phyloP scores from a whole-genome alignment of 257 asterid genomes.

The Thymus mandschuricus region DNA sequence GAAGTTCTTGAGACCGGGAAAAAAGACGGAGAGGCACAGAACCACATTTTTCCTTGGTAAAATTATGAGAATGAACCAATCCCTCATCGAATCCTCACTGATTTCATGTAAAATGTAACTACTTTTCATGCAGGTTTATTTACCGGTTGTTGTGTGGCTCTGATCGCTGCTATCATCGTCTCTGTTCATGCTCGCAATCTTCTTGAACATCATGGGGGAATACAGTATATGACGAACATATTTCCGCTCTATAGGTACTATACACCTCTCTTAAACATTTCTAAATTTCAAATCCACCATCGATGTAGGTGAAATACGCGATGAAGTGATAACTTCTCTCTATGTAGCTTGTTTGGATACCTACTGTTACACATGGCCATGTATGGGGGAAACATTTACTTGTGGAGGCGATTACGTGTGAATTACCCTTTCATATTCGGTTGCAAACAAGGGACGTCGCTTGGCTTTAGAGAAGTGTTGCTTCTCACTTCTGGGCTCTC shows the following conservation, averaged over 20 bases:
- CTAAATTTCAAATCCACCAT: background rate
- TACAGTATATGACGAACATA: constrained; percentile 66
- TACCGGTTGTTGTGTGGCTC: constrained; percentile 73
- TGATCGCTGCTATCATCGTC: constrained; percentile 47
- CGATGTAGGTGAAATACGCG: background rate
- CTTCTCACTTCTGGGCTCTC: constrained; percentile 70
- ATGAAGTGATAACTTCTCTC: background rate
- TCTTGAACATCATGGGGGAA: constrained; percentile 46
- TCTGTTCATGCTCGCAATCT: constrained; percentile 52
- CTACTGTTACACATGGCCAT: constrained; percentile 74
- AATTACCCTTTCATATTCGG: constrained; percentile 80
- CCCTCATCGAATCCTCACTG: background rate
- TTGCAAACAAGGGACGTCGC: constrained; percentile 60
- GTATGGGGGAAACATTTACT: constrained; percentile 59
- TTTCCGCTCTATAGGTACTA: constrained; percentile 87
- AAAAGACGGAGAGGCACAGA: constrained; percentile 56
- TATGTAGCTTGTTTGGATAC: constrained; percentile 60
- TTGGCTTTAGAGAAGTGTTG: constrained; percentile 70
- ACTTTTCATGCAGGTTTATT: constrained; percentile 53
- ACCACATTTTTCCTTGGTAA: constrained; percentile 67
- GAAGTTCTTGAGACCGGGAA: constrained; percentile 50
- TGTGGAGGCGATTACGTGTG: constrained; percentile 67
- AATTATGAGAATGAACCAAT: background rate
- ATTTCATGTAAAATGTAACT: background rate
- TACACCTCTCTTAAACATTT: constrained; percentile 20